phyloP scores from a whole-genome alignment of 2,329 filamentous ascomycete genomes.

The Colletotrichum spaethianum region DNA sequence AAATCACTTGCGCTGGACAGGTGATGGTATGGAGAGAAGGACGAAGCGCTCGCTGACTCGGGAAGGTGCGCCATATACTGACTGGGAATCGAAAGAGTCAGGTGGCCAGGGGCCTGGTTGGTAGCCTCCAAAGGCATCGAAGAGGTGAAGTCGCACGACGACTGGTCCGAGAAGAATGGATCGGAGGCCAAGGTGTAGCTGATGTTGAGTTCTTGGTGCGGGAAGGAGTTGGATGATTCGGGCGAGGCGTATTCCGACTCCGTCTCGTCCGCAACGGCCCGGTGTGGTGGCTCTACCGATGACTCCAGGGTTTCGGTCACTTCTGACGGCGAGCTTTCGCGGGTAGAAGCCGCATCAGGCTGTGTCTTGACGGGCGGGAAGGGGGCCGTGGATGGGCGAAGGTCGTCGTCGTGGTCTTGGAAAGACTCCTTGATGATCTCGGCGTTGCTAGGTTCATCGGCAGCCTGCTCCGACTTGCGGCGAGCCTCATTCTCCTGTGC shows the following conservation, averaged over 20 bases:
- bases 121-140: constrained; percentile 20
- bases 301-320: not conserved
- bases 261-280: constrained; percentile 2
- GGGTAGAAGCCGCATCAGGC: not conserved
- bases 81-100: constrained; percentile 40
- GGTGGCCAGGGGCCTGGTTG: constrained; percentile 24
- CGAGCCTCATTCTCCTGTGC: constrained; percentile 63
- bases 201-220: constrained; percentile 23
- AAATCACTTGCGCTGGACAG: constrained; percentile 29
- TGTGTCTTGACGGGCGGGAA: constrained; percentile 39
- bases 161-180: constrained; percentile 33
- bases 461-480: constrained; percentile 50
- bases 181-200: constrained; percentile 27
- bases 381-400: constrained; percentile 57
- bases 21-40: constrained; percentile 34
- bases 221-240: constrained; percentile 30
- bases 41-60: constrained; percentile 31
- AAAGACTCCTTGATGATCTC: constrained; percentile 53
- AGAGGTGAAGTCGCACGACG: constrained; percentile 38
- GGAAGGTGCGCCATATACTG: constrained; percentile 32
- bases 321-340: constrained; percentile 23
- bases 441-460: constrained; percentile 52
- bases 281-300: constrained; percentile 10
- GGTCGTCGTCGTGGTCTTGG: constrained; percentile 51
- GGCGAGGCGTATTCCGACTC: constrained; percentile 40